Evolutionary conservation across 1,139 yeast genomes (phyloP), one percentile per base, ranked within the genome.

Genomic region (Geotrichum cucujoidarum): DNA sequence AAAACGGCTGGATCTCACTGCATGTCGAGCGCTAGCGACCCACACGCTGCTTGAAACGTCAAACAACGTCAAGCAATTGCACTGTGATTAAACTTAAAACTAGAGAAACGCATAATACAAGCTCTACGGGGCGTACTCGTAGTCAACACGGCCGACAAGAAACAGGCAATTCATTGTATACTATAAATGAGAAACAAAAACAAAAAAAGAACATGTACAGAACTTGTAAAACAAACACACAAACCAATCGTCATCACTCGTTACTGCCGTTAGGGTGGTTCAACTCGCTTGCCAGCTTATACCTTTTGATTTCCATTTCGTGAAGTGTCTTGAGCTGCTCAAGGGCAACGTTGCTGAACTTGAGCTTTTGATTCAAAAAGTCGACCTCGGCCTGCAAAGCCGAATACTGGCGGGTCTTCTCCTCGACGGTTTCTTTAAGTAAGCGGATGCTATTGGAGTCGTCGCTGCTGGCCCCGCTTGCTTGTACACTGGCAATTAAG

Each of bases 241-340:
- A 17, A 17, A 4, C 14, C n/a, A 4, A 33, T 13, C 10, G 21
- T 7, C 33, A 38, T 29, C 22, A 27, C 16, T 40, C 43, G 14
- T 30, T 40, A 22, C 20, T 40, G 31, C 24, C 24, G 20, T 31
- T 40, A 6, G 34, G 13, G 10, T 24, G 27, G 5, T 21, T 36
- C 30, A 31, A 11, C 16, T 40, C 43, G 14, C 16, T 40, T 14
- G 37, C 36, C 14, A 31, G n/a, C 43, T 25, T 40, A 10, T 25
- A 13, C 43, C 27, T 40, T 21, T 40, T 40, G 13, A 40, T 20
- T 18, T 40, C 43, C 43, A 40, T 40, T 13, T 40, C 43, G 31
- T 40, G 43, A 10, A 40, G 13, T 18, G 27, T 33, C 20, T 40
- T 40, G 31, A 31, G 27, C 14, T 31, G 27, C 13, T 40, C 43